Percentiles rank a stretch among this genome's conserved stretches.
These are phyloP conservation scores for Protomyces inouyei DNA, from an alignment of 1,139 yeast species.

Conservation along the genomic window DNA sequence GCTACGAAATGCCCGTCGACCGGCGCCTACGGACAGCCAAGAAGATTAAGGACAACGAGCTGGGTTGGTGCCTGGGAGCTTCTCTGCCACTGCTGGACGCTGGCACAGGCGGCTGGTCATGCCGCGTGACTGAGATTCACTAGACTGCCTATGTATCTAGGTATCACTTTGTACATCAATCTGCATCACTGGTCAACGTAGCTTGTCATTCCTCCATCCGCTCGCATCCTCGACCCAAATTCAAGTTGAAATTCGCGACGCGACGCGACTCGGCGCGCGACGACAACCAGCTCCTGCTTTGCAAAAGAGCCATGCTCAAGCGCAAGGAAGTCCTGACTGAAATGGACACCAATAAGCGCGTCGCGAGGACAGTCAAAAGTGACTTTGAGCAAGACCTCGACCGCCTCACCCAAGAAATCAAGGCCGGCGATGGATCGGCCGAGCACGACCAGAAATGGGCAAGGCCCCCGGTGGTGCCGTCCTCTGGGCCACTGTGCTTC, in stretches of 20 bases:
- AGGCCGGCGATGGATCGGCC: conserved; percentile 31
- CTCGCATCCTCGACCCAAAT: neutral
- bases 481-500: conserved; percentile 54
- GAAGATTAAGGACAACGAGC: conserved; percentile 78
- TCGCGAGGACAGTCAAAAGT: conserved; percentile 2
- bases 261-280: neutral
- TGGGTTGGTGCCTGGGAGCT: conserved; percentile 99
- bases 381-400: conserved; percentile 50
- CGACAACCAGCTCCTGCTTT: neutral
- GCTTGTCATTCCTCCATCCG: neutral
- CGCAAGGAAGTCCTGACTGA: conserved; percentile 14
- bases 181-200: neutral
- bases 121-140: conserved; percentile 4
- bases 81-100: conserved; percentile 67
- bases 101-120: conserved; percentile 18
- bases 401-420: conserved; percentile 43
- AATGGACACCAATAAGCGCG: conserved; percentile 3
- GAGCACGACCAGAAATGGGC: conserved; percentile 55
- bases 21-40: conserved; percentile 91
- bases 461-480: conserved; percentile 53
- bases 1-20: conserved; percentile 85
- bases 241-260: neutral
- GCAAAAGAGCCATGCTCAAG: neutral
- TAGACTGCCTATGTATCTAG: neutral
- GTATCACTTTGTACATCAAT: neutral